phyloP scores from a whole-genome alignment of 2,329 filamentous ascomycete genomes.

The Penicillium sp. region DNA sequence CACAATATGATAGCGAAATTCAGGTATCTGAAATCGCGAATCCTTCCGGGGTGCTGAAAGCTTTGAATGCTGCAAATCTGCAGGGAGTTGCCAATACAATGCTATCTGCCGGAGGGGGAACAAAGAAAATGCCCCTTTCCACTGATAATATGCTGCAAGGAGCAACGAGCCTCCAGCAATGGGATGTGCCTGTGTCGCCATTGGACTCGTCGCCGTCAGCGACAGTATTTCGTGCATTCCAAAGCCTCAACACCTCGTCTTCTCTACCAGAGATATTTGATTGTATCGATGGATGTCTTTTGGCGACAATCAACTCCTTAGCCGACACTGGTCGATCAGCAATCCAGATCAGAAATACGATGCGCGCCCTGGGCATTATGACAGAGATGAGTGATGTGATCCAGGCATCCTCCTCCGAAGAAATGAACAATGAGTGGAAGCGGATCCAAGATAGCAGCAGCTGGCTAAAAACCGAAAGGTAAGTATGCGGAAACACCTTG shows the following conservation, averaged over 20 bases:
- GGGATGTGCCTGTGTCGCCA: constrained; percentile 79
- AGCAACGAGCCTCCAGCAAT: constrained; percentile 81
- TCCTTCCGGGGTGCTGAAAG: constrained; percentile 69
- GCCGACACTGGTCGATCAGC: constrained; percentile 38
- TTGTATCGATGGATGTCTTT: constrained; percentile 63
- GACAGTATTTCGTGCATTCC: constrained; percentile 77
- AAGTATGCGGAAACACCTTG: constrained; percentile 22
- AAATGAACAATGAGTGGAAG: constrained; percentile 63
- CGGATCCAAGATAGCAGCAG: constrained; percentile 65
- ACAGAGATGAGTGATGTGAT: constrained; percentile 81
- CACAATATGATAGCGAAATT: constrained; percentile 84
- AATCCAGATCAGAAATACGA: constrained; percentile 55
- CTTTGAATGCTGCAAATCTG: constrained; percentile 77
- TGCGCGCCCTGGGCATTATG: constrained; percentile 68
- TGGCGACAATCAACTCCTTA: constrained; percentile 47
- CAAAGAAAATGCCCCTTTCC: constrained; percentile 50
- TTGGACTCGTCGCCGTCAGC: constrained; percentile 64
- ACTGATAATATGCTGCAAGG: constrained; percentile 75
- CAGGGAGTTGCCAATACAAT: constrained; percentile 83
- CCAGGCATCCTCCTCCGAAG: constrained; percentile 57
- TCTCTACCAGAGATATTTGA: constrained; percentile 56
- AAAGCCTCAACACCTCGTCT: constrained; percentile 70
- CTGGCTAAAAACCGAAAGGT: constrained; percentile 85
- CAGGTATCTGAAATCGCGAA: constrained; percentile 60
- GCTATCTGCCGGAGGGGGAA: constrained; percentile 62